Base-by-base conservation (phyloP, 2,329 filamentous ascomycete genomes). In the Neodidymelliopsis sp. region DNA sequence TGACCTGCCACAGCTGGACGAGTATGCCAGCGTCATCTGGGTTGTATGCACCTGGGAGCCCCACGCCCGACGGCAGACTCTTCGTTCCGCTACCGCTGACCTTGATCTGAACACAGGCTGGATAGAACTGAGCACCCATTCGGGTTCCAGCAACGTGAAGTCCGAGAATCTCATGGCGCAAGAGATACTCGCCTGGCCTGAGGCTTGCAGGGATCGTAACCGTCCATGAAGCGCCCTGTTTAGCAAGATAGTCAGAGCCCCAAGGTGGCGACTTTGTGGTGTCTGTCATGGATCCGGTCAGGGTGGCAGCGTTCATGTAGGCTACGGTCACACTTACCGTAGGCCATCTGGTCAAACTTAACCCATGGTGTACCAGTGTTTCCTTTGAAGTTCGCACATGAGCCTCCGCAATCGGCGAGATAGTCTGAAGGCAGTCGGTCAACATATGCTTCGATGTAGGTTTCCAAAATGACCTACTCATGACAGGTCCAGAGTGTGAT, bases 291-390 rank as follows among this genome's bases (percentile, higher is more conserved):
- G n/a, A n/a, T n/a, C n/a, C n/a, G n/a, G n/a, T n/a, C n/a, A n/a
- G n/a, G n/a, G n/a, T n/a, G n/a, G n/a, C n/a, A n/a, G n/a, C n/a
- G n/a, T n/a, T n/a, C n/a, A n/a, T n/a, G n/a, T n/a, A n/a, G n/a
- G n/a, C n/a, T n/a, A n/a, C n/a, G n/a, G n/a, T n/a, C n/a, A n/a
- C n/a, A n/a, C n/a, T n/a, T n/a, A n/a, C n/a, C 56, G 57, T 72
- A 73, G 3, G 57, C 62, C 27, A 71, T 61, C 34, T 74, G 68
- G 9, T 73, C 68, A 33, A 74, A 73, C 56, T 74, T 74, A 46
- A 74, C 68, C 72, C 72, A 74, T 9, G 69, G 61, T 6, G 59
- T 60, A 34, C 68, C 69, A 1, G 59, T 61, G 51, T 68, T 62
- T 19, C 69, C 70, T 42, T 67, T 69, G 62, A 72, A 72, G 24